Conservation (phyloP, 345 rosid genomes). For the Eucalyptus curtisii region DNA sequence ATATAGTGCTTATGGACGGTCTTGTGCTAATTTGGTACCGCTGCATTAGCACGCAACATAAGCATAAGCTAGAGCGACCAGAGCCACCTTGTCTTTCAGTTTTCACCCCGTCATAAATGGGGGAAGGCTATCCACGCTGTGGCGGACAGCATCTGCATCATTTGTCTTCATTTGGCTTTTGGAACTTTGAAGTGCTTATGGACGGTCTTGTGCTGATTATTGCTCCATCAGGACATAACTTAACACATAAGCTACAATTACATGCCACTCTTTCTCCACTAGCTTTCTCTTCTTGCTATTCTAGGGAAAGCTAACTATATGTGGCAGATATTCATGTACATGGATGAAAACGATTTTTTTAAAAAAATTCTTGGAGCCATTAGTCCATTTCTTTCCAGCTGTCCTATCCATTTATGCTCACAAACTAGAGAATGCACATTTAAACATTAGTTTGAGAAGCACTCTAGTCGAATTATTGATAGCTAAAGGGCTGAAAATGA, state of each 20-base stretch:
- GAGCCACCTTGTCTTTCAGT: neutral
- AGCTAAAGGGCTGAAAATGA: neutral
- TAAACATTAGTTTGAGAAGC: neutral
- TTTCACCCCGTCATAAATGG: neutral
- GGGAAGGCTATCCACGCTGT: neutral
- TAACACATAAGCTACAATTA: neutral
- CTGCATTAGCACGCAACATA: neutral
- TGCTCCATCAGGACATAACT: neutral
- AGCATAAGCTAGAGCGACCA: neutral
- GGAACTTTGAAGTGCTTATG: neutral
- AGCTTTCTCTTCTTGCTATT: neutral
- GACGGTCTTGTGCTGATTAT: neutral
- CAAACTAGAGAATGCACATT: neutral
- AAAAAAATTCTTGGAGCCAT: neutral
- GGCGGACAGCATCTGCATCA: neutral
- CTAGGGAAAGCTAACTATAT: neutral
- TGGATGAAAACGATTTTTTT: neutral
- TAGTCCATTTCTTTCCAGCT: neutral
- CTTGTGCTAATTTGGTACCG: neutral
- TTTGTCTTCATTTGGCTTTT: neutral
- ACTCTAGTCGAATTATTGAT: neutral
- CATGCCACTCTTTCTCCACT: neutral
- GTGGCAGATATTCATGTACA: neutral
- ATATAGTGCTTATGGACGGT: neutral
- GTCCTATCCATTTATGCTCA: neutral